Base-by-base conservation (phyloP, 208 protist species). In the Lotmaria passim region DNA sequence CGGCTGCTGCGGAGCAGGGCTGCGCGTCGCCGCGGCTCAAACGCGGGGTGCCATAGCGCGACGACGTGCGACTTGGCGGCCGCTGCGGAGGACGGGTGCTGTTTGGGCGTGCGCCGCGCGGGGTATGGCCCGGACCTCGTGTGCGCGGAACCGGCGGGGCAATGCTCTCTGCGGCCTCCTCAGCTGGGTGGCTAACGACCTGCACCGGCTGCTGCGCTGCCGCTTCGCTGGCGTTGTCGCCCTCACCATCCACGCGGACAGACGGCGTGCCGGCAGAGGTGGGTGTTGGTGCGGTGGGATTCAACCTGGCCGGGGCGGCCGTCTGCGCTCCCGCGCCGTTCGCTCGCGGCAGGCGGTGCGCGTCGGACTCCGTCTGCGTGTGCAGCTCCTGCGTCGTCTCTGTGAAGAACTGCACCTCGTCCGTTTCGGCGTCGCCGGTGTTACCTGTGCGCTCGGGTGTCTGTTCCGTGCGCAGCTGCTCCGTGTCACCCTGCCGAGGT, bases 111-210 rank as follows among this genome's bases (percentile, higher is more conserved):
- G 50, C 53, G n/a, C 66, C 72, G 30, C 68, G 70, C 7, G 61
- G 76, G 7, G 73, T 74, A 69, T 75, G 75, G 7, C 48, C 56
- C 6, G 72, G 83, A n/a, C 86, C 86, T 12, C 86, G 86, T 6
- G 75, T 77, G n/a, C 10, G 46, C 0, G 86, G 86, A 14, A 88
- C 76, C 19, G 69, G 65, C 53, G 82, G 86, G 30, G 73, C 75
- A 7, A 59, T 12, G 0, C 21, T 41, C 8, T 48, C 43, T 1
- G 57, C 19, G 7, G 10, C 15, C 7, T n/a, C 41, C 1, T 26
- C 57, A 3, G 21, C 24, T 1, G 57, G 41, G 41, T 51, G 41
- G 57, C 57, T 34, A 17, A 36, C 28, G 8, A 38, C 34, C 2
- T 47, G 47, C 10, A 41, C 21, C 30, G 12, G 56, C 19, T 63